Evolutionary conservation across 345 rosid species (phyloP), one percentile per base, ranked within the genome.

Genomic region (Murraya koenigii): DNA sequence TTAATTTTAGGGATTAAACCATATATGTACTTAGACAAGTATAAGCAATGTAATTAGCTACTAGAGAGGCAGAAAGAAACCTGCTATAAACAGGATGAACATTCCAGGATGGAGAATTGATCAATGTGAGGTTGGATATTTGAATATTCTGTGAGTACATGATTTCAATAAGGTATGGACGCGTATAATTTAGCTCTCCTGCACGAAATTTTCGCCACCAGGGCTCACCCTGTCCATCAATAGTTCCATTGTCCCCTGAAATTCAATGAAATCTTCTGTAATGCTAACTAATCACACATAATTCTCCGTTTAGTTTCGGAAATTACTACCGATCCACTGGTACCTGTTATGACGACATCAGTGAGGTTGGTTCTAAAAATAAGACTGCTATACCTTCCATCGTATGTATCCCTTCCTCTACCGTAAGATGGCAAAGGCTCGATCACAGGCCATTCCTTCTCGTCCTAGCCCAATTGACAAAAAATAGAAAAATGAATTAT

Each of bases 361-460:
- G 95, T 96, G 49, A 96, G 90, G 76, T 96, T 92, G 35, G 93
- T 83, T 30, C 97, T 98, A 30, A 88, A 91, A 47, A 94, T 80
- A 20, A 96, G 90, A 79, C 97, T 88, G 52, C 76, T 77, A 58
- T 80, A 89, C 81, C 99, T 85, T 68, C 94, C 95, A 28, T 84
- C 97, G 1, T 73, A 77, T 3, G 89, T 76, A 65, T 96, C 97
- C 76, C 93, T 87, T 35, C 92, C 98, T 66, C 87, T 76, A 25
- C 99, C 99, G 23, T 94, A 96, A 2, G 98, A 96, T 26, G 98
- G 97, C 26, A 96, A 32, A 26, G 97, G 95, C n/a, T 82, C 87
- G 11, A 94, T 81, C 71, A 92, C 61, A 39, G 97, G 90, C 86
- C 92, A 94, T 39, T 96, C 97, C 1, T 72, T 84, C 84, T 89